Evolutionary conservation across 768 basidiomycete species (phyloP), one percentile per base, ranked within the genome.

Genomic region (Mycena metata): DNA sequence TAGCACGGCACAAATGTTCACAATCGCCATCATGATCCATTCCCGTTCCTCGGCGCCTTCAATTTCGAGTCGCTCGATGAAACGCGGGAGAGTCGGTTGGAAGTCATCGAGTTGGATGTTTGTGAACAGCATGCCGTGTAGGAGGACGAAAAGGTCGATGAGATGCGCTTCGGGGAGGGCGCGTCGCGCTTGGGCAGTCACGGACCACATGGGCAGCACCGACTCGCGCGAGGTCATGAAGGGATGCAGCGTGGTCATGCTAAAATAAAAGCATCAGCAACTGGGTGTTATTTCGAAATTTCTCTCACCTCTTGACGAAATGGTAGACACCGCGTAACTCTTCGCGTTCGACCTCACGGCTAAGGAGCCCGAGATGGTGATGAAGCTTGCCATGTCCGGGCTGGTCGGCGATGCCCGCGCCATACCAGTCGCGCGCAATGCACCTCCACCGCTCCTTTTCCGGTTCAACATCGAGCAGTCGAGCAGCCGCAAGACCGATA

Each of bases 111-210:
- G 89, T 70, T 96, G 88, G 70, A 98, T 95, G 70, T 93, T 91
- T 16, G 98, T 99, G 81, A 98, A 98, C 1, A 99, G 85, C 96
- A 98, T 96, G 30, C 98, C 96, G 66, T 99, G 98, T 0, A 99
- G 83, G 13, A 95, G 88, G 36, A 99, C 89, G 71, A 99, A 99
- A 0, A 98, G 85, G 26, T 96, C 95, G 0, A 91, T 79, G 0
- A 85, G 86, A 2, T 82, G 83, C 7, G 93, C 89, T 71, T 97
- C 96, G 2, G 96, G 91, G 12, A 86, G 85, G 17, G 90, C 86
- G 3, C 95, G 91, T 19, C 90, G 88, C 9, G 89, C 83, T 76
- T 96, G 94, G 0, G 91, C 85, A 3, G 89, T 80, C 5, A 85
- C 84, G 9, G 95, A 93, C 91, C 96, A 99, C n/a, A 98, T 81